Evolutionary conservation across 202 grass and related monocot genomes (phyloP), one percentile per base, ranked within the genome.

Genomic region (Cymbopogon flexuosus): DNA sequence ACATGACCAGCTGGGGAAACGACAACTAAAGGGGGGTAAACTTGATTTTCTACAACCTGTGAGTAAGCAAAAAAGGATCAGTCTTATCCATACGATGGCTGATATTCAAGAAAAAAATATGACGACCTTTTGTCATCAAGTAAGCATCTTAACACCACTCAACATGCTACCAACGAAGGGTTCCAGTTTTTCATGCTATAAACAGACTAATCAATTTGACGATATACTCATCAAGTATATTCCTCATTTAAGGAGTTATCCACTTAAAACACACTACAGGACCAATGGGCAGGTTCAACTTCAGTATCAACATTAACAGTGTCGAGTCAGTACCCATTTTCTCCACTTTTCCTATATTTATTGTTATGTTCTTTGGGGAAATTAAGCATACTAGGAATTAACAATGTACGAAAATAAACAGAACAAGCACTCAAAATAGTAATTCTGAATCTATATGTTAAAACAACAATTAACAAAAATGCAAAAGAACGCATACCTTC

Each of bases 1-100:
- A 95, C 77, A 78, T 91, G 80, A 83, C 51, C 70, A 72, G 64
- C 68, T 56, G 88, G 67, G 76, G 79, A 86, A 83, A 98, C 56
- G 45, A 98, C 61, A 87, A 95, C 60, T 30, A 98, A 80, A 29
- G 92, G 84, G 24, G 65, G 68, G 62, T 27, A 70, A 1, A 47
- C 11, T 66, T 16, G 52, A 72, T 66, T 73, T 78, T 88, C 87
- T 76, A 87, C 64, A 63, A 57, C 89, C 92, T 98, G 78, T 72
- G 78, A 68, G 52, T 43, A 76, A 73, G 63, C 29, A 73, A 80
- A 88, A 12, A 59, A 21, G 22, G 12, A 73, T 62, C 29, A 82
- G 18, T 13, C 51, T 66, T 78, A 22, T 10, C 15, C 33, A 64
- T 2, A n/a, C 10, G 13, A 5, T 3, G 23, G 39, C 13, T 7